These are phyloP conservation scores for Termitomyces sp. DNA, from an alignment of 768 basidiomycete genomes.

Conservation along the genomic window DNA sequence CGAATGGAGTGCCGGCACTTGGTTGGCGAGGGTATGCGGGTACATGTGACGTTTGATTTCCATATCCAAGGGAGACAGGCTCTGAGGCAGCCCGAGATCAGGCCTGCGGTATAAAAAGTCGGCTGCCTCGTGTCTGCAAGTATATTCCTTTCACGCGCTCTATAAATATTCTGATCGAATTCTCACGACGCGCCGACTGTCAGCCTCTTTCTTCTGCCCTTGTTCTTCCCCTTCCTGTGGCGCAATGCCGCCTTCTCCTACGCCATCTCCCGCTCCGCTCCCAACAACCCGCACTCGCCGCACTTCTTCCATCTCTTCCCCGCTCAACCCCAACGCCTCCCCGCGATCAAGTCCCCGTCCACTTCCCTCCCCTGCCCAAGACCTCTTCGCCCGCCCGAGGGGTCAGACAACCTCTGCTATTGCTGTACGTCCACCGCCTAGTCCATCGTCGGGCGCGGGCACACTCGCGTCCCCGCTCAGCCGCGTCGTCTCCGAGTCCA, in stretches of 20 bases:
- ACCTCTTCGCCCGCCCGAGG: not conserved
- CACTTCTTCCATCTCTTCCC: conserved; percentile 1
- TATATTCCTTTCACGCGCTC: too few species aligned
- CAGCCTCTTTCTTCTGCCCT: not conserved
- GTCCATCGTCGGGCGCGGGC: not conserved
- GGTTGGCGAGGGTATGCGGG: too few species aligned
- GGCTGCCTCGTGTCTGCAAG: too few species aligned
- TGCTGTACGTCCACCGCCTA: not conserved
- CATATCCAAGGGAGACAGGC: too few species aligned
- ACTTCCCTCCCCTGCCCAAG: not conserved
- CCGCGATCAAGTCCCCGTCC: not conserved
- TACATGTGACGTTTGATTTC: too few species aligned
- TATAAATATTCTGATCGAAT: too few species aligned
- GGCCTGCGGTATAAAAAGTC: too few species aligned
- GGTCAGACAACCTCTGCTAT: conserved; percentile 10
- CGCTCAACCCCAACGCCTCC: conserved; percentile 1
- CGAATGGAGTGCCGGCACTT: too few species aligned
- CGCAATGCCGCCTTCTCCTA: not conserved
- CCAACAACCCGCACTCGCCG: not conserved
- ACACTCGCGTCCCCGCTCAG: conserved; percentile 8
- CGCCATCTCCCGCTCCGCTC: not conserved
- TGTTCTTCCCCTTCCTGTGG: not conserved
- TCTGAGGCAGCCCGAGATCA: too few species aligned
- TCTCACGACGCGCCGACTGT: too few species aligned
- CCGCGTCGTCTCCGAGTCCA: conserved; percentile 10